Evolutionary conservation across 2,329 filamentous ascomycete genomes (phyloP).

Genomic region (Hymenotorrendiella dingleyae): DNA sequence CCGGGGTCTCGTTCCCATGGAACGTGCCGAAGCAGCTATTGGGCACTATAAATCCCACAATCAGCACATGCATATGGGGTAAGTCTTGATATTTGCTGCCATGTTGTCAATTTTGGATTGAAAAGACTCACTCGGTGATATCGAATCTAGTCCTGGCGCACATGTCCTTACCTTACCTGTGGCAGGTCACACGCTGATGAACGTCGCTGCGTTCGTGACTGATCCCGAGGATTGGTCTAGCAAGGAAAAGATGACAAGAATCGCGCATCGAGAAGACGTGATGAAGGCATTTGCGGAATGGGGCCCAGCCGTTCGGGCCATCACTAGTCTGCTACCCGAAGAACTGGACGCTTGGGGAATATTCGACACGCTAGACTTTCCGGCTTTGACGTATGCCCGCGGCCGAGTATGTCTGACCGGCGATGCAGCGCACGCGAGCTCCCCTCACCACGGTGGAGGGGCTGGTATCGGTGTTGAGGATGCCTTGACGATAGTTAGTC

Average conservation of each 20-base stretch:
- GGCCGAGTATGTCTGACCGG: constrained; percentile 44
- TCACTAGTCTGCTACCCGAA: constrained; percentile 29
- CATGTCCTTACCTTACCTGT: constrained; percentile 36
- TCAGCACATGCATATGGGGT: constrained; percentile 43
- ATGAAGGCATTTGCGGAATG: no score
- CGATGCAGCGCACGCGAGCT: constrained; percentile 56
- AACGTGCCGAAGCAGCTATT: constrained; percentile 39
- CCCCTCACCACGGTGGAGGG: constrained; percentile 52
- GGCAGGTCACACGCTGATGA: constrained; percentile 46
- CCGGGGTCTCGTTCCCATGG: constrained; percentile 53
- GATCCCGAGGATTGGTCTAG: constrained; percentile 37
- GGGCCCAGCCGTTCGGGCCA: no score
- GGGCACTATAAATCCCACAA: constrained; percentile 40
- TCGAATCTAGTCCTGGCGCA: background rate
- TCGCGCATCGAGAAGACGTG: no score
- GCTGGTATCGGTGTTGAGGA: constrained; percentile 52
- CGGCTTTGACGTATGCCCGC: constrained; percentile 36
- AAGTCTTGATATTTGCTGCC: constrained; percentile 37
- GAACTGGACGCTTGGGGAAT: constrained; percentile 40
- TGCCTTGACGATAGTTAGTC: no score
- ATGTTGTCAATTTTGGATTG: no score
- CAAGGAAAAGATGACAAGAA: no score
- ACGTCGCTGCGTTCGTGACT: constrained; percentile 44
- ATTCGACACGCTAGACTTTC: constrained; percentile 37
- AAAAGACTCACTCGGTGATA: no score